Evolutionary conservation across 768 basidiomycete genomes (phyloP).

Genomic region (Lenzites betulinus): DNA sequence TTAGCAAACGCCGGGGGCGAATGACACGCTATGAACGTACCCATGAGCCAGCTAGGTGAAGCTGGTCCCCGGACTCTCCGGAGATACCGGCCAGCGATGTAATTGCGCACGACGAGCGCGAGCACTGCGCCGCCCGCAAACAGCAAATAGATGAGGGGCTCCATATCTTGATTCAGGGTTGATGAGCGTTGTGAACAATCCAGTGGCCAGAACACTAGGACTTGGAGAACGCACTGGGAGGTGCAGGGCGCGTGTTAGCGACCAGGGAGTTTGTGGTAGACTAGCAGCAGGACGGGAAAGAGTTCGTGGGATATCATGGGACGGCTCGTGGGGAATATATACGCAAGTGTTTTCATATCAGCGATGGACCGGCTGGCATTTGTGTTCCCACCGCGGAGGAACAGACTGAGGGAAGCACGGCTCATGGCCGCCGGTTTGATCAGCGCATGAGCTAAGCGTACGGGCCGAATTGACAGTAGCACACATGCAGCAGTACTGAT

Average conservation of each 20-base stretch:
- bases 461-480: neutral
- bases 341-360: neutral
- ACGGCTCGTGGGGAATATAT: neutral
- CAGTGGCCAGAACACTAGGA: too few relatives aligned
- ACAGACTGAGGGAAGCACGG: neutral
- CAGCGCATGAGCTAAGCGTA: neutral
- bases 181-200: too few relatives aligned
- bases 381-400: neutral
- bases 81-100: conserved; percentile 17
- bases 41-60: conserved; percentile 19
- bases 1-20: neutral
- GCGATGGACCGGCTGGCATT: neutral
- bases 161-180: neutral
- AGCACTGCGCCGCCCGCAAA: conserved; percentile 8
- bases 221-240: too few relatives aligned
- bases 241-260: too few relatives aligned
- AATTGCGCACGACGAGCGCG: conserved; percentile 10
- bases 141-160: neutral
- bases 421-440: conserved; percentile 5
- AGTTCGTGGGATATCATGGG: too few relatives aligned
- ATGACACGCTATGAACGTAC: neutral
- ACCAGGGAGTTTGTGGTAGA: too few relatives aligned
- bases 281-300: too few relatives aligned
- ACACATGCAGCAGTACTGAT: too few relatives aligned
- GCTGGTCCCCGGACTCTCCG: conserved; percentile 26